Conservation (phyloP, 495 filamentous ascomycete species). For the Aspergillus affinis region DNA sequence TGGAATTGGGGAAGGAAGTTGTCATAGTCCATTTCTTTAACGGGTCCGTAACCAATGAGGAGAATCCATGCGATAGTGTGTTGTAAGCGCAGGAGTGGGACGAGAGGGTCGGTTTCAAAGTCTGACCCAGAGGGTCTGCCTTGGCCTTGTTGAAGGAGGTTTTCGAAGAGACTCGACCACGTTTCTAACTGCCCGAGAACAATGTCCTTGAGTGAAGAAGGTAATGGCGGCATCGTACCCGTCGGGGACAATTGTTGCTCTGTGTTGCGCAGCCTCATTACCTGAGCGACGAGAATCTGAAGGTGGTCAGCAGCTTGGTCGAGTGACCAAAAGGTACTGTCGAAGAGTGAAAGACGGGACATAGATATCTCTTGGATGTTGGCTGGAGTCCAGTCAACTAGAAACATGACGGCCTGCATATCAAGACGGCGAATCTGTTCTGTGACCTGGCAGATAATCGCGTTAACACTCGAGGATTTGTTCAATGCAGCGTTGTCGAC, state of each 20-base stretch:
- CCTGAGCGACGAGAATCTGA: slow-evolving; percentile 13
- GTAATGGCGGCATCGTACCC: slow-evolving; percentile 12
- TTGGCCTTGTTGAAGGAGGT: slow-evolving; percentile 4
- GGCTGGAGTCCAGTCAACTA: slow-evolving; percentile 12
- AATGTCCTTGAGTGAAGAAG: slow-evolving; percentile 6
- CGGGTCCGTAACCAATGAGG: slow-evolving; percentile 18
- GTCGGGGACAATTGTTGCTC: slow-evolving; percentile 12
- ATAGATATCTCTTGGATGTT: slow-evolving; percentile 3
- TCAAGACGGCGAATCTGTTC: slow-evolving; percentile 13
- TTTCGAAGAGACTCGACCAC: slow-evolving; percentile 10
- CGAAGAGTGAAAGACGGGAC: slow-evolving; percentile 1
- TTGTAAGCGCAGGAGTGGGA: slow-evolving; percentile 19
- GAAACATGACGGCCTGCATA: slow-evolving; percentile 12
- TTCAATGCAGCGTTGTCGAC: slow-evolving; percentile 6
- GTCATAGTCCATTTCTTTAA: slow-evolving; percentile 12
- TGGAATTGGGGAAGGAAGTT: slow-evolving; percentile 11
- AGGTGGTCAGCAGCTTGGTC: slow-evolving; percentile 14
- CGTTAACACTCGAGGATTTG: slow-evolving; percentile 1
- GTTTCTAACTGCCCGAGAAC: slow-evolving; percentile 11
- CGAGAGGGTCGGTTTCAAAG: slow-evolving; percentile 4
- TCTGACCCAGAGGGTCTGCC: slow-evolving; percentile 3
- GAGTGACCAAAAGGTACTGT: slow-evolving; percentile 10
- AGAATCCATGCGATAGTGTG: slow-evolving; percentile 29
- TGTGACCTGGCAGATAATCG: slow-evolving; percentile 11
- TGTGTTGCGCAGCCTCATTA: slow-evolving; percentile 11